Evolutionary conservation across 768 basidiomycete genomes (phyloP), one percentile per base, ranked within the genome.

Genomic region (Termitomyces sp.): DNA sequence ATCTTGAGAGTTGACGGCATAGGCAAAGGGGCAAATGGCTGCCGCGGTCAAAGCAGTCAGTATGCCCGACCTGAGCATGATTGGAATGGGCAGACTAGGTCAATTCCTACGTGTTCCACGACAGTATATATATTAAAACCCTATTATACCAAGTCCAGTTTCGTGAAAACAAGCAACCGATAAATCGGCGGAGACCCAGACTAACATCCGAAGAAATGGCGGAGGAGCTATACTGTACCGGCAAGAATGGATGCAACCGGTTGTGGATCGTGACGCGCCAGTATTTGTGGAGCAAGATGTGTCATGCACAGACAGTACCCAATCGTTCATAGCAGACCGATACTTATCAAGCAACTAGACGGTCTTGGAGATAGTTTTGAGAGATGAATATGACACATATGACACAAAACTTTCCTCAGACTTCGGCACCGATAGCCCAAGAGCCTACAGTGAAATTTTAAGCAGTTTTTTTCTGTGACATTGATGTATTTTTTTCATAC

Each of bases 1-100:
- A 1, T 74, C 54, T 65, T 85, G 82, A 11, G 82, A 76, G n/a
- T 79, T 72, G 46, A 78, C 77, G 1, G 80, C 79, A 33, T 66
- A 57, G 35, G 69, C 78, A 18, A 77, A 54, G 18, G 75, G 72
- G 36, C 60, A 55, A 24, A 71, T 48, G 48, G 67, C 51, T 44
- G 63, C 69, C 16, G 70, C 62, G 40, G 72, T 69, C 35, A 78
- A 66, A n/a, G 70, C 68, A 36, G 72, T 67, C 39, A 79, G 65
- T 33, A 73, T 60, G 32, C 73, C 67, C 42, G 77, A 58, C 58
- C 65, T 73, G 57, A 67, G 64, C 78, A 79, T 79, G 36, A 45
- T 67, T 52, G 52, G 58, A 61, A 63, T 57, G 56, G 39, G 48
- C 22, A 7, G 32, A 28, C 20, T 44, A 8, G 28, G 22, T 40